Conservation (phyloP, 2,329 filamentous ascomycete species). For the Trichoderma sp. region DNA sequence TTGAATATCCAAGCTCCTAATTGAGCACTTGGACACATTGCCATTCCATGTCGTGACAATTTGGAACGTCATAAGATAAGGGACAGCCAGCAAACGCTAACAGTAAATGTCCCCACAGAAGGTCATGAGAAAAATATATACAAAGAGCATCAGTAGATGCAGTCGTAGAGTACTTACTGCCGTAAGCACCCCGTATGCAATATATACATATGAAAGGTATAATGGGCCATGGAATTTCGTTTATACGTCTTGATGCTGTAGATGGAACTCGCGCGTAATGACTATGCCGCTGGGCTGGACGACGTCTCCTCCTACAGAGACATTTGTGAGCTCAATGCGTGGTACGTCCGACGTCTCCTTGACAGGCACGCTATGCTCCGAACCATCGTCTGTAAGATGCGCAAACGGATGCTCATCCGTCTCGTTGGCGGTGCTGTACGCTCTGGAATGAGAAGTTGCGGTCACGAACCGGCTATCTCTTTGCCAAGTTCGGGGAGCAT, state of each 20-base stretch:
- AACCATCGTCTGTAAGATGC: constrained; percentile 11
- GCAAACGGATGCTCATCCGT: constrained; percentile 21
- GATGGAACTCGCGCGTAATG: constrained; percentile 18
- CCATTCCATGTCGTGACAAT: background rate
- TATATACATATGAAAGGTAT: background rate
- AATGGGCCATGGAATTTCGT: background rate
- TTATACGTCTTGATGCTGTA: constrained; percentile 16
- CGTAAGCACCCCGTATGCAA: background rate
- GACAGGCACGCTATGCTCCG: constrained; percentile 4
- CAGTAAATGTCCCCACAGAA: background rate
- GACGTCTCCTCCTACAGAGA: background rate
- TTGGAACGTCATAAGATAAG: background rate
- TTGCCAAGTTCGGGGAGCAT: constrained; percentile 11
- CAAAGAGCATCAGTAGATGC: background rate
- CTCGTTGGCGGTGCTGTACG: constrained; percentile 8
- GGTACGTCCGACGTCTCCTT: background rate
- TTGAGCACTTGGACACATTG: background rate
- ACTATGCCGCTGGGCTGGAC: constrained; percentile 7
- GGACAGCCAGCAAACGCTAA: background rate
- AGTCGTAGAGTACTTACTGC: background rate
- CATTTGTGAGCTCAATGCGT: constrained; percentile 10
- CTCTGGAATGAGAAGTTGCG: constrained; percentile 9
- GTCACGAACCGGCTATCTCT: constrained; percentile 7
- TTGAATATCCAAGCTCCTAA: background rate
- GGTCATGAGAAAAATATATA: background rate